Base-by-base conservation (phyloP, 306 rosid genomes). In the Casuarina cunninghamiana region DNA sequence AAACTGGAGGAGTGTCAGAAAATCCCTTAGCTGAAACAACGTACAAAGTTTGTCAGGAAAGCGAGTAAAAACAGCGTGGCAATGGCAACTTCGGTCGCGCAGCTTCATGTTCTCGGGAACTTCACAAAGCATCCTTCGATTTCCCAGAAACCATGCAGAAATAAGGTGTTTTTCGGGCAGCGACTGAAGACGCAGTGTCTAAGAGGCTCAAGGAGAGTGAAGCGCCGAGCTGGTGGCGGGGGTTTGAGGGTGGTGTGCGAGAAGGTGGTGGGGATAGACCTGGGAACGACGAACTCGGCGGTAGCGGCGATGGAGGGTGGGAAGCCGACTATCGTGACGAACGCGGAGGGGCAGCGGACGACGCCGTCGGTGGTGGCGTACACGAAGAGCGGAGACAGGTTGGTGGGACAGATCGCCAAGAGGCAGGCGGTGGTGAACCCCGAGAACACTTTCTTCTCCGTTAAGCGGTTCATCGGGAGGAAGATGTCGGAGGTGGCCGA, bases 291-390 rank as follows among this genome's bases (percentile, higher is more conserved):
- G 2, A 93, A 91, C 82, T 90, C 93, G 2, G 97, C 97, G 1
- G 93, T 89, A 3, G 98, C 93, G 32, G 96, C 93, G 70, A 91
- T 91, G 93, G 98, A 93, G 75, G 98, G 98, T 0, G 98, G 98
- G 0, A 82, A 89, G 55, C 98, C 98, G 5, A 93, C 97, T 5
- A 93, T 93, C 53, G 88, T 93, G 0, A 88, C 97, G 16, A 93
- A 93, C 80, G 97, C 95, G 0, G 98, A 93, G 85, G 98, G 98
- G 0, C 98, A 93, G 85, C 73, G 98, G 70, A 93, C 95, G n/a
- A 93, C 95, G 4, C 97, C 98, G 0, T 93, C 97, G 0, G 98
- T 93, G 32, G 98, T 93, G 38, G 98, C 98, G 0, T 93, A 93
- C 67, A 89, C 92, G 0, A 93, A 91, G 87, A 89, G 19, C 75